Percentiles rank a stretch among this genome's conserved stretches.
phyloP scores from a whole-genome alignment of 768 basidiomycete species.

The Rhodotorula paludigena region DNA sequence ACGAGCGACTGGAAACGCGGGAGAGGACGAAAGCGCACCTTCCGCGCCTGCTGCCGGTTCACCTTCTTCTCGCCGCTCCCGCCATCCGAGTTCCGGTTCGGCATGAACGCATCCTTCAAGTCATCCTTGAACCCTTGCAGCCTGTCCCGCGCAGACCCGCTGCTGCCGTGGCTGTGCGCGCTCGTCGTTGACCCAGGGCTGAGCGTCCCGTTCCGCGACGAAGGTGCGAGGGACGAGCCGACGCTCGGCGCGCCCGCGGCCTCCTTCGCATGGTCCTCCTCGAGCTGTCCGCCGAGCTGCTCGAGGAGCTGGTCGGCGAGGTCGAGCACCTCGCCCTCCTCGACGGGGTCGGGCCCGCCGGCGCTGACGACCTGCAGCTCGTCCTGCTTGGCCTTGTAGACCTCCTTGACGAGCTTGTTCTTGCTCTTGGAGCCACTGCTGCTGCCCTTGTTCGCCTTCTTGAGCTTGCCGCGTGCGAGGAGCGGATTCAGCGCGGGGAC shows the following conservation, averaged over 20 bases:
- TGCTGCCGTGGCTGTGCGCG: slow-evolving; percentile 9
- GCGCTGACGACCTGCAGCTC: slow-evolving; percentile 22
- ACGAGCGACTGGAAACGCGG: no score
- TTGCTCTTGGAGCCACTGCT: neutral
- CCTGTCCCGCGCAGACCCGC: neutral
- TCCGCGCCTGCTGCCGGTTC: slow-evolving; percentile 27
- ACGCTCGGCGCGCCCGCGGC: slow-evolving; percentile 54
- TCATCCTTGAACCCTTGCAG: slow-evolving; percentile 27
- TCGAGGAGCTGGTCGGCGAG: slow-evolving; percentile 71
- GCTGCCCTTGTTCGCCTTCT: neutral
- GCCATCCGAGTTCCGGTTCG: slow-evolving; percentile 1
- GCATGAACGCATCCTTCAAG: slow-evolving; percentile 18
- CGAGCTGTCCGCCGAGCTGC: slow-evolving; percentile 57
- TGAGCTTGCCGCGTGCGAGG: slow-evolving; percentile 35
- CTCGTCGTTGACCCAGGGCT: neutral
- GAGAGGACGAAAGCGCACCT: slow-evolving; percentile 11
- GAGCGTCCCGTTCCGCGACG: slow-evolving; percentile 45
- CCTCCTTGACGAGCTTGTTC: slow-evolving; percentile 17
- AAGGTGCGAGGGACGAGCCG: slow-evolving; percentile 16
- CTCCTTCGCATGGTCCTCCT: slow-evolving; percentile 53
- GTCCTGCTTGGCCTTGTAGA: slow-evolving; percentile 20
- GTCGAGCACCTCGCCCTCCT: slow-evolving; percentile 53
- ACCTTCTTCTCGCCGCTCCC: slow-evolving; percentile 20
- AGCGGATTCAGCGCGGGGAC: slow-evolving; percentile 26
- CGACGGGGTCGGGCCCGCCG: slow-evolving; percentile 2